Conservation (phyloP, 192 early-diverging fungal species). For the Coemansia nantahalensis region DNA sequence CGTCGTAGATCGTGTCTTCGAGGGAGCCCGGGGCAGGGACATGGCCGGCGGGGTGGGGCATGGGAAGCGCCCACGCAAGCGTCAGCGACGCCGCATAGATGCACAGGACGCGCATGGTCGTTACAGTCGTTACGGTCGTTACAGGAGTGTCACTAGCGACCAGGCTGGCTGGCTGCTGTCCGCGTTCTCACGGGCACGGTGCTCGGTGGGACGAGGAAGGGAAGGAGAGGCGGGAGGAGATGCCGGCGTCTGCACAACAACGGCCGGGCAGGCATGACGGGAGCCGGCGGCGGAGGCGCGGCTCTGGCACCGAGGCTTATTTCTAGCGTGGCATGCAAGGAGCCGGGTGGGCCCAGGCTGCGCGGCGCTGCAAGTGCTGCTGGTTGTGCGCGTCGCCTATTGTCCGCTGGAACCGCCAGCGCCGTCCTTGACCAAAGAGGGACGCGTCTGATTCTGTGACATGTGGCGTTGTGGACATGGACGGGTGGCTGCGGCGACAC, state of each 20-base stretch:
- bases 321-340: no score
- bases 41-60: slow-evolving; percentile 1
- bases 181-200: not conserved
- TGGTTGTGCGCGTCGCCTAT: no score
- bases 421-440: no score
- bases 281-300: not conserved
- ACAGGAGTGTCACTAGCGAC: not conserved
- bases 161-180: no score
- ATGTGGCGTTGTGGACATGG: no score
- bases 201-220: not conserved
- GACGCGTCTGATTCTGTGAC: no score
- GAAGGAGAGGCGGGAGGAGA: not conserved
- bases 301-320: no score
- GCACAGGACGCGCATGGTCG: slow-evolving; percentile 32
- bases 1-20: slow-evolving; percentile 31
- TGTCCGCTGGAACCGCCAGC: no score
- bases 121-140: slow-evolving; percentile 12
- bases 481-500: no score
- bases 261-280: not conserved
- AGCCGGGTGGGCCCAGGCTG: no score
- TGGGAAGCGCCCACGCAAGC: slow-evolving; percentile 22
- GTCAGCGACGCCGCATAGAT: slow-evolving; percentile 25
- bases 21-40: slow-evolving; percentile 12
- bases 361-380: no score
- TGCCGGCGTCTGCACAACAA: not conserved